phyloP scores from a whole-genome alignment of 768 basidiomycete genomes.

The Panaeolus papilionaceus region DNA sequence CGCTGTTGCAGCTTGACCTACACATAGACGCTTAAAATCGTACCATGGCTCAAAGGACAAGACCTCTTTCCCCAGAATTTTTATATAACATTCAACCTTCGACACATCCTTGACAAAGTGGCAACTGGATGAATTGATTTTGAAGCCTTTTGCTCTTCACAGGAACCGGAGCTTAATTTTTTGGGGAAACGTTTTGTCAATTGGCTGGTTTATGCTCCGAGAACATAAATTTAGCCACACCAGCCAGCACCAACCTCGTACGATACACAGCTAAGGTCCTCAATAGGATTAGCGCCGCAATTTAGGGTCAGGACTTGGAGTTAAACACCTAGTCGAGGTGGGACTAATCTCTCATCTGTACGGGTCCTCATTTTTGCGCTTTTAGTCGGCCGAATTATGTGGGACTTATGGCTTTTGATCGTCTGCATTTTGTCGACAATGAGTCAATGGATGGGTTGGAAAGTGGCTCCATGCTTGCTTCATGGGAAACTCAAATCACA shows the following conservation, averaged over 20 bases:
- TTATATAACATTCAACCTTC: conserved; percentile 13
- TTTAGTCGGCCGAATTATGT: background rate
- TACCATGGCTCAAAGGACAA: background rate
- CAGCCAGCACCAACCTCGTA: background rate
- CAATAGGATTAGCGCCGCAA: conserved; percentile 12
- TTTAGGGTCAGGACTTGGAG: background rate
- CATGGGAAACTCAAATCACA: background rate
- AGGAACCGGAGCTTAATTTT: conserved; percentile 11
- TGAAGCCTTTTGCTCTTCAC: background rate
- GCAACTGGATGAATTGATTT: too few relatives aligned
- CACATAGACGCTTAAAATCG: background rate
- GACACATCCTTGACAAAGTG: background rate
- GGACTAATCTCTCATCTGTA: background rate
- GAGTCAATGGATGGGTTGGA: background rate
- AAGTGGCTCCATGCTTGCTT: background rate
- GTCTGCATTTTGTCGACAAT: background rate
- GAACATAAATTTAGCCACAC: background rate
- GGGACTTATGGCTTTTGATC: background rate
- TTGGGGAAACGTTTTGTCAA: background rate
- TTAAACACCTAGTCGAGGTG: background rate
- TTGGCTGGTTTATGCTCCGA: conserved; percentile 10
- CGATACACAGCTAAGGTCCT: background rate
- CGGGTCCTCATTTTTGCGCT: background rate
- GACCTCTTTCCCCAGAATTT: background rate
- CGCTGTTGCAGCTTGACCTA: background rate